Percentiles rank a stretch among this genome's conserved stretches.
Evolutionary conservation across 73 alveolate genomes (phyloP).

Genomic region (Uronychia binucleata): DNA sequence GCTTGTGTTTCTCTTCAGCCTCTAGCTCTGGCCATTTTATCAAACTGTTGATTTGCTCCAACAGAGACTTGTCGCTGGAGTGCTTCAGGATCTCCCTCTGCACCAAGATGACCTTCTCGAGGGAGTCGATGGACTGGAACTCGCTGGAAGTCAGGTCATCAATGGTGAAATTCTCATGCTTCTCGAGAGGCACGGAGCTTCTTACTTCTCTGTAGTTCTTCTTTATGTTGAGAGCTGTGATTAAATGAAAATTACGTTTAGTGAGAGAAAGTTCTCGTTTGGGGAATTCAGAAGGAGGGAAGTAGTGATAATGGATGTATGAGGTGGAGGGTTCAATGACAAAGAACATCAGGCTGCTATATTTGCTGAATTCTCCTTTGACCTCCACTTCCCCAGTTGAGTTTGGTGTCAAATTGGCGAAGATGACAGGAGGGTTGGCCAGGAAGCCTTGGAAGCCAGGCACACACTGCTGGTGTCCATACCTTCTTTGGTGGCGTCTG

Average conservation of each 20-base stretch:
- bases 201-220: constrained; percentile 50
- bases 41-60: constrained; percentile 26
- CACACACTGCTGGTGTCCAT: neutral
- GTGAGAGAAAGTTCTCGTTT: constrained; percentile 49
- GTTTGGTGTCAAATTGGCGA: constrained; percentile 30
- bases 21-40: constrained; percentile 34
- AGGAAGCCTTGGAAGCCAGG: constrained; percentile 62
- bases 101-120: constrained; percentile 38
- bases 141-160: constrained; percentile 59
- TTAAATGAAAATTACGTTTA: constrained; percentile 4
- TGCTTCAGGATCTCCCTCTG: constrained; percentile 29
- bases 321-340: constrained; percentile 43
- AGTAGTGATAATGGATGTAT: constrained; percentile 22
- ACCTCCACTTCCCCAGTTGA: constrained; percentile 32
- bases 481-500: constrained; percentile 5
- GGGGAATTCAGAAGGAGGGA: neutral
- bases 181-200: neutral
- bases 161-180: constrained; percentile 13
- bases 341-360: constrained; percentile 25
- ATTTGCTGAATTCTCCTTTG: constrained; percentile 16
- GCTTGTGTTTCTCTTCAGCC: constrained; percentile 29
- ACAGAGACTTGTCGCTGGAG: neutral
- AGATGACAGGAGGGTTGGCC: constrained; percentile 40
- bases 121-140: constrained; percentile 51
- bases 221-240: constrained; percentile 7